Evolutionary conservation across 495 filamentous ascomycete species (phyloP).

Genomic region (Penicillium diatomitis): DNA sequence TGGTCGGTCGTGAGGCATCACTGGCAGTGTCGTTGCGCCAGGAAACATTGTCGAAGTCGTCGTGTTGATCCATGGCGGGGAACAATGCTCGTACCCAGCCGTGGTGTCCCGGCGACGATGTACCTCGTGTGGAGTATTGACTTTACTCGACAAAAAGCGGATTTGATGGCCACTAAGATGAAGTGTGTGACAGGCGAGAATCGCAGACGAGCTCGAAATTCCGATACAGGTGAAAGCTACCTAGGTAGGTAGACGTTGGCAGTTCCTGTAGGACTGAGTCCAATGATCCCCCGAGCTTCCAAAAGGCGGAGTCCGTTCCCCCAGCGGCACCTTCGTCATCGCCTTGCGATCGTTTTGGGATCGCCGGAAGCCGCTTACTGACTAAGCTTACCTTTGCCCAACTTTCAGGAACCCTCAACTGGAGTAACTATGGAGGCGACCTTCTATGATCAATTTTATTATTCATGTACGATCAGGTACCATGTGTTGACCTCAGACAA

Average conservation of each 20-base stretch:
- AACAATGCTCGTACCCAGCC: constrained; percentile 5
- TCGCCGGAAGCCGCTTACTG: constrained; percentile 1
- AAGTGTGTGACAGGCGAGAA: constrained; percentile 1
- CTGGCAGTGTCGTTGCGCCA: constrained; percentile 47
- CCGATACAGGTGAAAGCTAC: not conserved
- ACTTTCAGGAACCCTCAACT: not conserved
- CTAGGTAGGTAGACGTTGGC: not conserved
- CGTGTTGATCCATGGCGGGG: constrained; percentile 42
- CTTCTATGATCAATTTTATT: too few relatives aligned
- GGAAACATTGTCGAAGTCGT: constrained; percentile 51
- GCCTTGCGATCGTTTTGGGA: not conserved
- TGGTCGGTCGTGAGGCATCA: constrained; percentile 40
- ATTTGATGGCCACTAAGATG: not conserved
- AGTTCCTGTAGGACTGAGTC: constrained; percentile 8
- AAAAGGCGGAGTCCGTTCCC: constrained; percentile 20
- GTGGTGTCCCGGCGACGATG: constrained; percentile 9
- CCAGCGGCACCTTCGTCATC: constrained; percentile 22
- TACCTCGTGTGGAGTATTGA: not conserved
- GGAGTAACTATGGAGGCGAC: too few relatives aligned
- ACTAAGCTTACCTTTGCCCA: not conserved
- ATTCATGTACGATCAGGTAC: too few relatives aligned
- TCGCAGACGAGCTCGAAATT: constrained; percentile 2
- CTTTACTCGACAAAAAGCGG: not conserved
- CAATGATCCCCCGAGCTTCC: constrained; percentile 19
- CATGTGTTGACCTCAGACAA: too few relatives aligned